phyloP scores from a whole-genome alignment of 1,284 basidiomycete genomes.

The Malassezia psittaci region DNA sequence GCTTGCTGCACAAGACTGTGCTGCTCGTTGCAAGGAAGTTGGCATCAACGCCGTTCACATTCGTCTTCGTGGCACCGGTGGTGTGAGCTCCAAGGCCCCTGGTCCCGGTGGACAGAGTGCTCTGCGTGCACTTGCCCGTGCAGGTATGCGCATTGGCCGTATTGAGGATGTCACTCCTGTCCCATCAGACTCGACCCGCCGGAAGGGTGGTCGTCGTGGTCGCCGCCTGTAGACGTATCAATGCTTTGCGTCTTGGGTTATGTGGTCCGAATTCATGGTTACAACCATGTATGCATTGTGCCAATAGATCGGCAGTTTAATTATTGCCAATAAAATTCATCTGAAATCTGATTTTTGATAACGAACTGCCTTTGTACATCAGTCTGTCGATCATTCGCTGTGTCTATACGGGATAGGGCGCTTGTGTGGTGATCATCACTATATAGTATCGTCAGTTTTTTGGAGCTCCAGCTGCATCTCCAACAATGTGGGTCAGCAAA shows the following conservation, averaged over 20 bases:
- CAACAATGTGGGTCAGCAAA: background rate
- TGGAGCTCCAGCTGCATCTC: too few relatives aligned
- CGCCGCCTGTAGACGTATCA: constrained; percentile 63
- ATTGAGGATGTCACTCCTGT: constrained; percentile 88
- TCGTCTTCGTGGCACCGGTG: constrained; percentile 96
- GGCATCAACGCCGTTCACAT: constrained; percentile 95
- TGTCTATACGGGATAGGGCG: too few relatives aligned
- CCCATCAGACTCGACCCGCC: constrained; percentile 90
- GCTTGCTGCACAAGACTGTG: constrained; percentile 97
- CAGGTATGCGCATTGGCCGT: constrained; percentile 94
- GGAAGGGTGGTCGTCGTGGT: constrained; percentile 99
- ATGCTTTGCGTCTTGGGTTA: too few relatives aligned
- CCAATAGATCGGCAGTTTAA: constrained; percentile 13
- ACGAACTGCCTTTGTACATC: background rate
- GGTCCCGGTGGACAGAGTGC: constrained; percentile 97
- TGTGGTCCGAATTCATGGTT: too few relatives aligned
- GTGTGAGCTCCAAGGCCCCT: constrained; percentile 96
- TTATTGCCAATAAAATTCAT: constrained; percentile 10
- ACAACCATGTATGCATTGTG: background rate
- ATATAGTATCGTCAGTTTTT: too few relatives aligned
- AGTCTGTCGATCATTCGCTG: too few relatives aligned
- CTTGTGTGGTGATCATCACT: too few relatives aligned
- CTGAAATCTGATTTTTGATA: too few relatives aligned
- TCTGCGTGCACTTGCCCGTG: constrained; percentile 92
- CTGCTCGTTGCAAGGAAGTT: constrained; percentile 91